Conservation (phyloP, 2,329 filamentous ascomycete genomes). For the Diaporthe helianthi region DNA sequence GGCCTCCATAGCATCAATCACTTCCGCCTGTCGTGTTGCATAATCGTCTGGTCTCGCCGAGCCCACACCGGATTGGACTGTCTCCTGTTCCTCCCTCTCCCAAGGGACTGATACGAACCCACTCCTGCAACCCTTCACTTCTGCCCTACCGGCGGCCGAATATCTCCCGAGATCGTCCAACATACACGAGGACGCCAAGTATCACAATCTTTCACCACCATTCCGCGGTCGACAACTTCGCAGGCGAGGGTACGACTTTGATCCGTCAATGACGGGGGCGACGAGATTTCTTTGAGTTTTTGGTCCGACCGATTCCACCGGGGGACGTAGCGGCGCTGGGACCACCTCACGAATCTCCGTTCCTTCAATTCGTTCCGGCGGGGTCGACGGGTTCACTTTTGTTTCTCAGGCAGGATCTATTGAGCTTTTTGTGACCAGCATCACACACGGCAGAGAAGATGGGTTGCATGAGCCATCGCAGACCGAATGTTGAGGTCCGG, state of each 20-base stretch:
- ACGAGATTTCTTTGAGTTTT: constrained; percentile 18
- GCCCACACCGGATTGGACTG: neutral
- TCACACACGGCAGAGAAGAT: constrained; percentile 53
- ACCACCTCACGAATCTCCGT: constrained; percentile 33
- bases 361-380: constrained; percentile 36
- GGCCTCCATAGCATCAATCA: constrained; percentile 32
- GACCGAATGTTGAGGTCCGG: constrained; percentile 69
- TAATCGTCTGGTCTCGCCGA: constrained; percentile 27
- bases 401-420: constrained; percentile 32
- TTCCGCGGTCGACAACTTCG: constrained; percentile 43
- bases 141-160: constrained; percentile 21
- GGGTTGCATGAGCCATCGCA: constrained; percentile 69
- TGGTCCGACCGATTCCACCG: constrained; percentile 24
- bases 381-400: constrained; percentile 37
- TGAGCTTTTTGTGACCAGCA: constrained; percentile 29
- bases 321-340: constrained; percentile 29
- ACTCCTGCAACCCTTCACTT: constrained; percentile 12
- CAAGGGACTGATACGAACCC: constrained; percentile 5
- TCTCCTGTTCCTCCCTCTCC: constrained; percentile 1
- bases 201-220: constrained; percentile 32
- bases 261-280: constrained; percentile 41
- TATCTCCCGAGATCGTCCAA: constrained; percentile 19
- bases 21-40: constrained; percentile 27
- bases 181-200: constrained; percentile 18
- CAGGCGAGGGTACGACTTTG: constrained; percentile 44